A percentile compares a stretch with the other conserved stretches of the same genome.
These are phyloP conservation scores for Boletus rubroflammeus DNA, from an alignment of 768 basidiomycete species.

Conservation along the genomic window DNA sequence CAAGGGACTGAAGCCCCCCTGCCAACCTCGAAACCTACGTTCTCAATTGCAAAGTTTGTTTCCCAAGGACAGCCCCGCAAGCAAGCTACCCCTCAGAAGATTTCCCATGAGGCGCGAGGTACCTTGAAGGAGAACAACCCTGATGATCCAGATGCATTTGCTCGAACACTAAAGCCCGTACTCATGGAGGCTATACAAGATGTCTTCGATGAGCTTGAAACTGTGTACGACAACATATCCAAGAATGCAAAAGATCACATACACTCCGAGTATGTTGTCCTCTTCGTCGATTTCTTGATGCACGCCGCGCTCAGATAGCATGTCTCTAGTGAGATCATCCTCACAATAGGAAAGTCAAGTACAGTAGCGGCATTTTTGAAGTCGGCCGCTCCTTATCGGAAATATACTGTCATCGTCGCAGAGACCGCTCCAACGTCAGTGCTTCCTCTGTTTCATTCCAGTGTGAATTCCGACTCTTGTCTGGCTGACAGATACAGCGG, in stretches of 20 bases:
- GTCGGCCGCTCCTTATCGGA: constrained; percentile 82
- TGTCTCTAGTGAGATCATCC: constrained; percentile 77
- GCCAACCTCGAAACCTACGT: constrained; percentile 39
- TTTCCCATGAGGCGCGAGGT: constrained; percentile 45
- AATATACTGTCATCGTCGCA: constrained; percentile 94
- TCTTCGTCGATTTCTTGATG: background rate
- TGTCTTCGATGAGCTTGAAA: constrained; percentile 92
- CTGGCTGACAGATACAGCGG: constrained; percentile 65
- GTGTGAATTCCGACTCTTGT: constrained; percentile 2
- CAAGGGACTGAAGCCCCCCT: constrained; percentile 41
- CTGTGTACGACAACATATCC: constrained; percentile 90
- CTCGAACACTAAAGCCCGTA: constrained; percentile 79
- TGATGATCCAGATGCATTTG: constrained; percentile 77
- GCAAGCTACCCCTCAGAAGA: constrained; percentile 40
- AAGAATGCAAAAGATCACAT: constrained; percentile 95
- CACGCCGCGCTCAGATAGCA: background rate
- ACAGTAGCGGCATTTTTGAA: constrained; percentile 95
- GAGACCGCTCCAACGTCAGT: constrained; percentile 92
- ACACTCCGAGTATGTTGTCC: constrained; percentile 85
- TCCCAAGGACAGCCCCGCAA: constrained; percentile 66
- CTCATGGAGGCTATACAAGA: constrained; percentile 97
- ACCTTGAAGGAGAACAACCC: constrained; percentile 66
- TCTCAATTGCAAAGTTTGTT: constrained; percentile 83
- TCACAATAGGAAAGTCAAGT: constrained; percentile 90
- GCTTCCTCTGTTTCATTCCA: background rate